A percentile compares a stretch with the other conserved stretches of the same genome.
Evolutionary conservation across 2,329 filamentous ascomycete genomes (phyloP).

Genomic region (Periconia digitata): DNA sequence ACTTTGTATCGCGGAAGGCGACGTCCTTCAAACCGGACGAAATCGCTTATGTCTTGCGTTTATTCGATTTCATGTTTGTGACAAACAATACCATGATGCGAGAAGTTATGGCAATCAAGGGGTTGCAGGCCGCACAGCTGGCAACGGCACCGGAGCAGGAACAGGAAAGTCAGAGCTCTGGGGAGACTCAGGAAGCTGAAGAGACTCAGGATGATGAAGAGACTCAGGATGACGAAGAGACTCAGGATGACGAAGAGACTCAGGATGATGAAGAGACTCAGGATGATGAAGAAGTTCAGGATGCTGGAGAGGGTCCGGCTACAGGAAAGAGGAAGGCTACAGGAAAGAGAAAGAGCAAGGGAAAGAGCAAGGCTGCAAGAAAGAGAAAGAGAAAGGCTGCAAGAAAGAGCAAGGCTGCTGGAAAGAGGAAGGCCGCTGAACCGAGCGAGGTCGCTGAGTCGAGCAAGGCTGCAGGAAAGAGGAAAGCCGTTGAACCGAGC

Average conservation of each 20-base stretch:
- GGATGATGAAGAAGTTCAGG: not conserved
- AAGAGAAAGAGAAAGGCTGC: too few species aligned
- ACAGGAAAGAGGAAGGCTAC: too few species aligned
- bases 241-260: too few species aligned
- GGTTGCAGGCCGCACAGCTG: constrained; percentile 76
- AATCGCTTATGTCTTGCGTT: constrained; percentile 82
- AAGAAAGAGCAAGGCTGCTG: constrained; percentile 7
- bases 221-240: too few species aligned
- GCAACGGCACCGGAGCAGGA: constrained; percentile 48
- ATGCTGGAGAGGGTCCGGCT: too few species aligned
- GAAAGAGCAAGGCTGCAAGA: too few species aligned
- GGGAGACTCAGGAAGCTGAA: not conserved
- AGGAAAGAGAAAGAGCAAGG: too few species aligned
- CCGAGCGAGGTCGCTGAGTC: constrained; percentile 8
- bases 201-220: too few species aligned
- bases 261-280: too few species aligned
- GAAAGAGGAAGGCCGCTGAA: too few species aligned
- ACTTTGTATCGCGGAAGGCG: constrained; percentile 82
- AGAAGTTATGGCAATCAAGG: constrained; percentile 80
- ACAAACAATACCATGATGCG: constrained; percentile 76
- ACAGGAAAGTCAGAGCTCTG: constrained; percentile 23
- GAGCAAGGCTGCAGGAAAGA: too few species aligned
- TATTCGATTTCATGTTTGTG: constrained; percentile 91
- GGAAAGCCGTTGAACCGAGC: constrained; percentile 1
- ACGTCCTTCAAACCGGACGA: constrained; percentile 81